A percentile compares a stretch with the other conserved stretches of the same genome.
These are phyloP conservation scores for Verticillium dahliae DNA, from an alignment of 2,329 filamentous ascomycete genomes.

Conservation along the genomic window DNA sequence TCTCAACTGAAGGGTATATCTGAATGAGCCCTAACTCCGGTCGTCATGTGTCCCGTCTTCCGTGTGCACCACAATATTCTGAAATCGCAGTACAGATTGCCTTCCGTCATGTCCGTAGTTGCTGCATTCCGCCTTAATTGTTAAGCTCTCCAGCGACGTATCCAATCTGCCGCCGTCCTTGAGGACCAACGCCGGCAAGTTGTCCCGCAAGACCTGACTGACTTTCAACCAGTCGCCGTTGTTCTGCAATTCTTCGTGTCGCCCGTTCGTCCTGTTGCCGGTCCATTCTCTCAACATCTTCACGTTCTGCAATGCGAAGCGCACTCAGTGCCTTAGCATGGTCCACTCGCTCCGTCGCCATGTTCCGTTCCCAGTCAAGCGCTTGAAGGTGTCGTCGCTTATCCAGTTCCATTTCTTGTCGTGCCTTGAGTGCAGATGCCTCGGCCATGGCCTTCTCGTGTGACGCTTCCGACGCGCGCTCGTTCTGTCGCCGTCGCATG, in stretches of 20 bases:
- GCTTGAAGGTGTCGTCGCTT: conserved; percentile 33
- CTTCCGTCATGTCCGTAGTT: conserved; percentile 14
- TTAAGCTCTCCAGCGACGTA: conserved; percentile 47
- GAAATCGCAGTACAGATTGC: background rate
- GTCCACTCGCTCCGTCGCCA: conserved; percentile 38
- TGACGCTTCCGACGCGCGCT: conserved; percentile 27
- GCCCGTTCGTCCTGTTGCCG: conserved; percentile 37
- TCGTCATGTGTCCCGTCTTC: background rate
- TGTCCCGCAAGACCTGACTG: conserved; percentile 30
- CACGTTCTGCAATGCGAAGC: conserved; percentile 41
- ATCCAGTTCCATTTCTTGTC: conserved; percentile 39
- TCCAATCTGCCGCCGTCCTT: conserved; percentile 45
- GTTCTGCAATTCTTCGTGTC: conserved; percentile 38
- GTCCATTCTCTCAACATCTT: conserved; percentile 44
- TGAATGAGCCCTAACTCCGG: background rate
- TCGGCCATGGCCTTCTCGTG: conserved; percentile 43
- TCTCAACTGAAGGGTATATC: background rate
- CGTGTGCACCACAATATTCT: background rate
- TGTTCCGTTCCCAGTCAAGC: conserved; percentile 41
- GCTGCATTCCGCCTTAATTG: background rate
- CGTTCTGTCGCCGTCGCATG: conserved; percentile 27
- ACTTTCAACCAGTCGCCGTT: conserved; percentile 42
- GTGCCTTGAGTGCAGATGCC: conserved; percentile 34
- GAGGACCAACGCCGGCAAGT: conserved; percentile 22
- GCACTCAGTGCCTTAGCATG: conserved; percentile 43